Conservation (phyloP, 768 basidiomycete genomes). For the Boletus barrowsii region DNA sequence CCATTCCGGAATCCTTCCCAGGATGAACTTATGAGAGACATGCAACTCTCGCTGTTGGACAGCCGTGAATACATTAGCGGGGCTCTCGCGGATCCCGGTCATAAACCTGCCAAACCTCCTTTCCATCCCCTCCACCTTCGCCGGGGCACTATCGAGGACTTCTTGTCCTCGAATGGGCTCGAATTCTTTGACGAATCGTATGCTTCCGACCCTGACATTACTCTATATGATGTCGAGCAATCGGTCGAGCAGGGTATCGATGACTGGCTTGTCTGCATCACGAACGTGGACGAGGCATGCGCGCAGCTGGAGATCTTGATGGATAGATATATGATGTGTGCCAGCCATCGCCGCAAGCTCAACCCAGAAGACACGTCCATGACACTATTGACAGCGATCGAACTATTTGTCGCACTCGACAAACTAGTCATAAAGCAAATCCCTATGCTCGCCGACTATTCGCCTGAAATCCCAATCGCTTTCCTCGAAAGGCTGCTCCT, state of each 20-base stretch:
- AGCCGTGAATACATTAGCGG: background rate
- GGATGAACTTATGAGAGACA: background rate
- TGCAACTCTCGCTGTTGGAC: background rate
- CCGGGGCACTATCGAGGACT: slow-evolving; percentile 10
- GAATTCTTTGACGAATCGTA: too few relatives aligned
- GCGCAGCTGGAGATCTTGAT: slow-evolving; percentile 16
- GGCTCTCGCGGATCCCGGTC: background rate
- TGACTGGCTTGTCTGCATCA: too few relatives aligned
- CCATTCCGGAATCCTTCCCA: background rate
- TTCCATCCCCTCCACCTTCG: slow-evolving; percentile 1
- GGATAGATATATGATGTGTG: slow-evolving; percentile 24
- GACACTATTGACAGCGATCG: slow-evolving; percentile 35
- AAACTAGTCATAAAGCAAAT: slow-evolving; percentile 16
- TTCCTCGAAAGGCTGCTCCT: background rate
- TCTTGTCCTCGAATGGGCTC: slow-evolving; percentile 7
- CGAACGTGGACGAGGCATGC: too few relatives aligned
- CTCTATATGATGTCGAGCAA: too few relatives aligned
- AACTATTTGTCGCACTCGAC: slow-evolving; percentile 37
- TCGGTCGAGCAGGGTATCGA: too few relatives aligned
- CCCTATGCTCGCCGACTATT: slow-evolving; percentile 10
- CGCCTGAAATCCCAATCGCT: background rate
- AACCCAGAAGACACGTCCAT: slow-evolving; percentile 39
- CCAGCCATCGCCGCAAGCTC: background rate
- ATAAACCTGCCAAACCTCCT: background rate
- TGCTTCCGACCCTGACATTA: too few relatives aligned